These are phyloP conservation scores for Oryza officinalis DNA, from an alignment of 176 grass and related monocot species.

Conservation along the genomic window DNA sequence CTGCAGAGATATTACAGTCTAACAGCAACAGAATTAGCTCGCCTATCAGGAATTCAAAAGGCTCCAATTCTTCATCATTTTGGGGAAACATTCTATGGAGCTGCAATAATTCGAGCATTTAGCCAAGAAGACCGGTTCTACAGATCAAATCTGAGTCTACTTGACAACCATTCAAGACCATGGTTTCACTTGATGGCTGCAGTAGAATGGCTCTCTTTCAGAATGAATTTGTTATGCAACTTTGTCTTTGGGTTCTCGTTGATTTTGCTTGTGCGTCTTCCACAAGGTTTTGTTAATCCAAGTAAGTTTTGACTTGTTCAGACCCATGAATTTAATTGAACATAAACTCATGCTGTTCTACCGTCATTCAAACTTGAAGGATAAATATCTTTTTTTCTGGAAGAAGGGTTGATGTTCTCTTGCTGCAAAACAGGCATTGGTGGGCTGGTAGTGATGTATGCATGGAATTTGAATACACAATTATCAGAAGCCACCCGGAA, in stretches of 20 bases:
- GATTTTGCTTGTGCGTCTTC: slow-evolving; percentile 81
- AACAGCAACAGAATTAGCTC: slow-evolving; percentile 85
- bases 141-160: slow-evolving; percentile 65
- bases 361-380: neutral
- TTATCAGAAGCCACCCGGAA: slow-evolving; percentile 79
- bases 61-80: slow-evolving; percentile 97
- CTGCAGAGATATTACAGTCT: slow-evolving; percentile 91
- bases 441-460: slow-evolving; percentile 94
- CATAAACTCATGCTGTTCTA: neutral
- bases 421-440: slow-evolving; percentile 69
- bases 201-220: slow-evolving; percentile 92
- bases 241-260: slow-evolving; percentile 93
- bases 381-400: neutral
- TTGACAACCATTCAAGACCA: slow-evolving; percentile 75
- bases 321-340: slow-evolving; percentile 25
- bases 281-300: slow-evolving; percentile 95
- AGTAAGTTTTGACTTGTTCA: slow-evolving; percentile 57
- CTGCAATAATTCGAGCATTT: slow-evolving; percentile 87
- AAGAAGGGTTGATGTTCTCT: neutral
- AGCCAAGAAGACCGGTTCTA: slow-evolving; percentile 75
- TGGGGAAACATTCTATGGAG: slow-evolving; percentile 80
- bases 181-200: slow-evolving; percentile 84
- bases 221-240: slow-evolving; percentile 84
- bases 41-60: slow-evolving; percentile 82
- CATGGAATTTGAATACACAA: slow-evolving; percentile 85